Percentiles rank a stretch among this genome's conserved stretches.
Evolutionary conservation across 805 yeast genomes (phyloP).

Genomic region (Lachancea dasiensis): DNA sequence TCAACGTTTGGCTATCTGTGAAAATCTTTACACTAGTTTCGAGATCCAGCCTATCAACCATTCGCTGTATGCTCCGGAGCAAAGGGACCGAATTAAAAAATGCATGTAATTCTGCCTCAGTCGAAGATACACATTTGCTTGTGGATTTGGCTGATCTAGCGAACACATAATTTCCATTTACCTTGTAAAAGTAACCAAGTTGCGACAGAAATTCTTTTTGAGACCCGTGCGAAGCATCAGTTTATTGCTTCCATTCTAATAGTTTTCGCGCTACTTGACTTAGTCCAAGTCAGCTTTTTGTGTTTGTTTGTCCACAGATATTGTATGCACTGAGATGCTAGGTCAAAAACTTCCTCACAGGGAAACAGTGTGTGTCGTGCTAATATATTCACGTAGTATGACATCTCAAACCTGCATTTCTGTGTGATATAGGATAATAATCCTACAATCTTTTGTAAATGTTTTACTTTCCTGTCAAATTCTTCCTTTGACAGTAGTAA

Average conservation of each 20-base stretch:
- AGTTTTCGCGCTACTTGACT: not conserved
- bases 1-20: conserved; percentile 4
- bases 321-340: not conserved
- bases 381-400: conserved; percentile 10
- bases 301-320: not conserved
- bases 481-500: conserved; percentile 4
- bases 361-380: conserved; percentile 9
- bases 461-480: conserved; percentile 8
- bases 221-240: not conserved
- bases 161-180: not conserved
- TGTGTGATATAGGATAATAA: conserved; percentile 12
- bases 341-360: not conserved
- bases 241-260: not conserved
- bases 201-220: not conserved
- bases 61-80: not conserved
- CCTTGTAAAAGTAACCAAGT: not conserved
- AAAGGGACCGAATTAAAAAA: not conserved
- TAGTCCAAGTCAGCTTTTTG: not conserved
- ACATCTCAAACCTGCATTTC: conserved; percentile 13
- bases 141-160: not conserved
- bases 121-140: not conserved
- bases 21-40: not conserved
- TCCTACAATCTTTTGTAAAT: conserved; percentile 8
- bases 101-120: not conserved
- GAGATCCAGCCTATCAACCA: not conserved